These are phyloP conservation scores for Pythium guiyangense DNA, from an alignment of 352 stramenopile genomes.

Conservation along the genomic window DNA sequence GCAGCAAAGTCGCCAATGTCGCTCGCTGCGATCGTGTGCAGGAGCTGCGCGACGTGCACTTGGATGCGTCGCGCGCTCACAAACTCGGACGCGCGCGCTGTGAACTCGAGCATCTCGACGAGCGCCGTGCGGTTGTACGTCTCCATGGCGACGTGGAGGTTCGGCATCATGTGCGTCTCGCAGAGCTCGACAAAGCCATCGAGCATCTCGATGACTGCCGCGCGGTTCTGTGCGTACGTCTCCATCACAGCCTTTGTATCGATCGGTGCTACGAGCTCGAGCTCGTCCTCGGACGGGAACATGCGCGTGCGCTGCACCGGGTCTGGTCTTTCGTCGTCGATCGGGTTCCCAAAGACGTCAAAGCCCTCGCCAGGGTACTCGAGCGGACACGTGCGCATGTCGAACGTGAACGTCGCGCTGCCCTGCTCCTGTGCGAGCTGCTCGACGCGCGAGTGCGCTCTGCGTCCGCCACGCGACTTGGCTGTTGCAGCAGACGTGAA, in stretches of 20 bases:
- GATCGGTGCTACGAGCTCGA: conserved; percentile 51
- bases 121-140: conserved; percentile 37
- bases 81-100: conserved; percentile 61
- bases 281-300: conserved; percentile 43
- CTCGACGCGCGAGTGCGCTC: conserved; percentile 11
- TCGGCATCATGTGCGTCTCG: conserved; percentile 42
- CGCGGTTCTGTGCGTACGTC: conserved; percentile 61
- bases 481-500: conserved; percentile 1
- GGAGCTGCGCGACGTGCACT: conserved; percentile 50
- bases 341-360: conserved; percentile 27
- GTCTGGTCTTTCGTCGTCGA: conserved; percentile 16
- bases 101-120: conserved; percentile 66
- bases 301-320: conserved; percentile 16
- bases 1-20: conserved; percentile 39
- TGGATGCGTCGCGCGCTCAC: conserved; percentile 62
- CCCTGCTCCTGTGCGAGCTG: conserved; percentile 18
- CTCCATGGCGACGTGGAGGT: conserved; percentile 30
- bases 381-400: conserved; percentile 19
- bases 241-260: conserved; percentile 46
- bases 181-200: conserved; percentile 59
- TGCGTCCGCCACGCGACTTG: background rate
- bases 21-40: conserved; percentile 50
- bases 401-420: conserved; percentile 4
- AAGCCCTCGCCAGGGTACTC: conserved; percentile 29
- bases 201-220: conserved; percentile 63